Evolutionary conservation across 2,329 filamentous ascomycete species (phyloP), one percentile per base, ranked within the genome.

Genomic region (Beauveria sp.): DNA sequence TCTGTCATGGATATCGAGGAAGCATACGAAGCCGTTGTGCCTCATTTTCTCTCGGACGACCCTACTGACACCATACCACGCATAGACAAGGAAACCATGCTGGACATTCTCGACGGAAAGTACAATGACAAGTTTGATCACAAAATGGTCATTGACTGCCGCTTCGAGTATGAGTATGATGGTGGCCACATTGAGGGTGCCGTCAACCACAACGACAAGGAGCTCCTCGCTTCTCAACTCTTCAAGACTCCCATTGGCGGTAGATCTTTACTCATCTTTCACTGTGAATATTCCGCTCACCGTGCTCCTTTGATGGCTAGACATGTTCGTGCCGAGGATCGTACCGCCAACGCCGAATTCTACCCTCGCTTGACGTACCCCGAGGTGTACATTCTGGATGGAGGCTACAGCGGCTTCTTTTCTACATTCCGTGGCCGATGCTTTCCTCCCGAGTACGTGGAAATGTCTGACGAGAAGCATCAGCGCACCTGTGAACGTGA

Each of bases 281-380:
- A 99, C 78, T 99, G 95, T 83, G 95, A 99, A 77, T 99, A 98
- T 77, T 98, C 95, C 40, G 93, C 91, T 45, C 93, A 98, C 73
- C 90, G 95, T 65, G 95, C 95, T 51, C 95, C 95, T 52, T 87
- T 96, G 65, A 98, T 98, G 89, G 95, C 95, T 55, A 92, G 95
- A 69, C 91, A 92, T 74, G 86, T 99, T 64, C 93, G 95, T 66
- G 88, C 91, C 63, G 87, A 91, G 71, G 95, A 99, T 75, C 91
- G 95, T 63, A 86, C 86, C 43, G 81, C 86, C 70, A 99, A 99
- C 74, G 86, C 86, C 59, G 91, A 95, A 73, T 83, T 84, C 66
- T 99, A 98, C 71, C 95, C 95, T 20, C 84, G 82, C 63, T 85
- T 99, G 63, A 92, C 88, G n/a, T 99, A 96, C 70, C 95, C 95